These are phyloP conservation scores for Xylariaceae sp. DNA, from an alignment of 2,329 filamentous ascomycete genomes.

Conservation along the genomic window DNA sequence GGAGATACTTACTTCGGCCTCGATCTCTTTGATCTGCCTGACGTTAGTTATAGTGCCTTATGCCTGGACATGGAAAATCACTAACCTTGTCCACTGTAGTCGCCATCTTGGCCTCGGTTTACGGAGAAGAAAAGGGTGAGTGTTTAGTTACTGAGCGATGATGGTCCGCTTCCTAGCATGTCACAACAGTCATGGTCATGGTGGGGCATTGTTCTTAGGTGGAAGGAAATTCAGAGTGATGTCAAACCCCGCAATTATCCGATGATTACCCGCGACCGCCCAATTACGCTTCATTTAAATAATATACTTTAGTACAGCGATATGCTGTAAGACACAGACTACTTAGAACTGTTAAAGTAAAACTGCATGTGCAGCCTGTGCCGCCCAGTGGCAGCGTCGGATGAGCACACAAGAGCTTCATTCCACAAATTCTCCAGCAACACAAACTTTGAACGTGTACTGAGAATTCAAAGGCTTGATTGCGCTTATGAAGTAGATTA, in stretches of 20 bases:
- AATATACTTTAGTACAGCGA: no score
- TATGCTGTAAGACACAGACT: no score
- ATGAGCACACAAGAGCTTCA: no score
- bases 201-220: no score
- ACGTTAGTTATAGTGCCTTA: conserved; percentile 30
- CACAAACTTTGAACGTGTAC: no score
- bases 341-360: no score
- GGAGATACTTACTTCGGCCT: conserved; percentile 70
- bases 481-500: no score
- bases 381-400: no score
- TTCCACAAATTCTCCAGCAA: no score
- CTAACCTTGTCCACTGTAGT: conserved; percentile 94
- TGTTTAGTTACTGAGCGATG: conserved; percentile 1
- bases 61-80: conserved; percentile 14
- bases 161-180: conserved; percentile 6
- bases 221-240: conserved; percentile 22
- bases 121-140: not conserved
- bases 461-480: no score
- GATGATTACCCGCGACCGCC: conserved; percentile 24
- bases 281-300: no score
- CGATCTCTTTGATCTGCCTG: conserved; percentile 86
- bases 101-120: conserved; percentile 64
- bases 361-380: no score
- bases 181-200: conserved; percentile 4
- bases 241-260: conserved; percentile 23